Evolutionary conservation across 805 yeast genomes (phyloP).

Genomic region (Saccharomycopsis babjevae): DNA sequence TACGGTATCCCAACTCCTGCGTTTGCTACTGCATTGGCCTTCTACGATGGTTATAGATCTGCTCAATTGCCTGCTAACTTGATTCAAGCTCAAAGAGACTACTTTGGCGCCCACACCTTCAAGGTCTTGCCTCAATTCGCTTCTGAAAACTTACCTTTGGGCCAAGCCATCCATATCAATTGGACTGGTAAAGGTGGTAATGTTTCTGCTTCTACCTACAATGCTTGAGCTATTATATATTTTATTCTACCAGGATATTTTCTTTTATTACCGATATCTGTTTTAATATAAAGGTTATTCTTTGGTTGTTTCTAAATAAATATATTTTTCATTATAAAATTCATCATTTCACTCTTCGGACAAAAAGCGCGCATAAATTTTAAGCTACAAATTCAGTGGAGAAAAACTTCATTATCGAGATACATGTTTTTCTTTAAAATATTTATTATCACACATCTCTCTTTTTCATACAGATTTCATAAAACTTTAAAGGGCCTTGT

Average conservation of each 20-base stretch:
- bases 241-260: background rate
- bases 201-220: constrained; percentile 89
- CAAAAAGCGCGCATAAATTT: background rate
- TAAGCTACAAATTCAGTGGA: too few relatives aligned
- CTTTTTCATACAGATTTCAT: too few relatives aligned
- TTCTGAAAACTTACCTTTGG: constrained; percentile 65
- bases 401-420: too few relatives aligned
- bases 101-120: constrained; percentile 99
- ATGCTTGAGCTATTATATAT: constrained; percentile 45
- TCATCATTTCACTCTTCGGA: background rate
- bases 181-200: constrained; percentile 99
- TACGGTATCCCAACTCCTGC: constrained; percentile 97
- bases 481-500: too few relatives aligned
- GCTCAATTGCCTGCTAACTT: constrained; percentile 93
- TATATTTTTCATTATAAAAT: background rate
- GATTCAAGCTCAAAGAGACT: constrained; percentile 98
- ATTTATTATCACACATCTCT: background rate
- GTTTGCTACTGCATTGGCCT: constrained; percentile 89
- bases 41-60: constrained; percentile 98
- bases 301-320: background rate
- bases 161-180: constrained; percentile 85
- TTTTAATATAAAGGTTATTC: background rate
- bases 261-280: background rate
- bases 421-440: background rate
- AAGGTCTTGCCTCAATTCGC: constrained; percentile 83